These are phyloP conservation scores for Vigna mungo DNA, from an alignment of 306 rosid genomes.

Conservation along the genomic window DNA sequence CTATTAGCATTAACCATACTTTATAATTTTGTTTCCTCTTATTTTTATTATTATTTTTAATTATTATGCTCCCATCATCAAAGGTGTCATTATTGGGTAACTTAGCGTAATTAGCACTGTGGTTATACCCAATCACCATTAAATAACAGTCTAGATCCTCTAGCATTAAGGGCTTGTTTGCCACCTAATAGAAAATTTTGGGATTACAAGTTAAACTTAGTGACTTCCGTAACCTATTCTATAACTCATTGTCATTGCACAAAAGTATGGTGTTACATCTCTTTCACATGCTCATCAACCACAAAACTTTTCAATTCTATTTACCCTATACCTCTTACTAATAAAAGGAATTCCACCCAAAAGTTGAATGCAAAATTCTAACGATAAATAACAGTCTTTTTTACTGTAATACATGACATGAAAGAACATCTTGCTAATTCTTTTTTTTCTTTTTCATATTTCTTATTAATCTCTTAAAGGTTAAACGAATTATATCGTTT, in stretches of 20 bases:
- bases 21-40: constrained; percentile 30
- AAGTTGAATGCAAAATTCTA: background rate
- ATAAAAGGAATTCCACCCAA: constrained; percentile 21
- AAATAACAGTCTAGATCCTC: constrained; percentile 35
- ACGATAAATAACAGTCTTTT: background rate
- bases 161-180: constrained; percentile 34
- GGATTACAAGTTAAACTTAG: constrained; percentile 32
- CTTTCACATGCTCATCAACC: constrained; percentile 37
- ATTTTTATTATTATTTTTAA: background rate
- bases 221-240: constrained; percentile 39
- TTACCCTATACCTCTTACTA: constrained; percentile 19
- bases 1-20: constrained; percentile 52
- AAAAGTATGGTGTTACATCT: constrained; percentile 43
- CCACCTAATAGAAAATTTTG: constrained; percentile 39
- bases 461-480: background rate
- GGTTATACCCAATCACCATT: constrained; percentile 32
- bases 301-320: background rate
- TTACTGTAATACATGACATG: background rate
- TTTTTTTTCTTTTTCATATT: background rate
- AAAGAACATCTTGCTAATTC: background rate
- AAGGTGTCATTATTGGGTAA: constrained; percentile 50
- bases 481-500: background rate
- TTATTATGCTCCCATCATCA: constrained; percentile 52
- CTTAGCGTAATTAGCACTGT: constrained; percentile 44
- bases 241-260: constrained; percentile 12